A percentile compares a stretch with the other conserved stretches of the same genome.
Conservation (phyloP, 495 filamentous ascomycete genomes). For the Sordaria brevicollis region DNA sequence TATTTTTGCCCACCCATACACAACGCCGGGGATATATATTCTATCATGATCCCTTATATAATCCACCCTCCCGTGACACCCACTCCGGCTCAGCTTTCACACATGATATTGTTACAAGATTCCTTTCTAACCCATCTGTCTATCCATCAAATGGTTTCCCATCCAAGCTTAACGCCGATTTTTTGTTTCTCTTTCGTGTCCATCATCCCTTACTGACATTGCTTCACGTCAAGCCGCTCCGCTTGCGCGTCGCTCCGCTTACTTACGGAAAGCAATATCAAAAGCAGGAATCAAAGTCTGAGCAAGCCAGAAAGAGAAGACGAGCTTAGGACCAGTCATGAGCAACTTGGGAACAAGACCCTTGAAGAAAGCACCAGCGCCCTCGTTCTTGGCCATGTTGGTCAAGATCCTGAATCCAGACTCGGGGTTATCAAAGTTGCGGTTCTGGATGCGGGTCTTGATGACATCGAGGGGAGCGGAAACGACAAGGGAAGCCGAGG, state of each 20-base stretch:
- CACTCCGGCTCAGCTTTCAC: neutral
- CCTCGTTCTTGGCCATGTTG: slow-evolving; percentile 88
- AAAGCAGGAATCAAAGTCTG: slow-evolving; percentile 75
- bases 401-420: slow-evolving; percentile 77
- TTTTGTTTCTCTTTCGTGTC: neutral
- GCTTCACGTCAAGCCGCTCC: no score
- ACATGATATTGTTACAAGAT: neutral
- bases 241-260: no score
- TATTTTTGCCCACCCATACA: neutral
- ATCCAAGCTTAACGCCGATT: neutral
- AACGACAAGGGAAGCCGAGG: slow-evolving; percentile 82
- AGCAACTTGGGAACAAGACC: slow-evolving; percentile 90
- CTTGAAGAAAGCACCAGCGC: slow-evolving; percentile 86
- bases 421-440: slow-evolving; percentile 97
- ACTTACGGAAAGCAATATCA: slow-evolving; percentile 21
- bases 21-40: neutral
- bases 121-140: neutral
- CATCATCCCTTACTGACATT: neutral
- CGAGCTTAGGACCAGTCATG: slow-evolving; percentile 97
- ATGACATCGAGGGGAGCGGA: slow-evolving; percentile 96
- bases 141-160: neutral
- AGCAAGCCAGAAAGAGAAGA: slow-evolving; percentile 99
- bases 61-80: neutral
- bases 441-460: slow-evolving; percentile 98
- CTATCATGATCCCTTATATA: neutral